A percentile compares a stretch with the other conserved stretches of the same genome.
Evolutionary conservation across 2,329 filamentous ascomycete genomes (phyloP).

Genomic region (Colletotrichum sp.): DNA sequence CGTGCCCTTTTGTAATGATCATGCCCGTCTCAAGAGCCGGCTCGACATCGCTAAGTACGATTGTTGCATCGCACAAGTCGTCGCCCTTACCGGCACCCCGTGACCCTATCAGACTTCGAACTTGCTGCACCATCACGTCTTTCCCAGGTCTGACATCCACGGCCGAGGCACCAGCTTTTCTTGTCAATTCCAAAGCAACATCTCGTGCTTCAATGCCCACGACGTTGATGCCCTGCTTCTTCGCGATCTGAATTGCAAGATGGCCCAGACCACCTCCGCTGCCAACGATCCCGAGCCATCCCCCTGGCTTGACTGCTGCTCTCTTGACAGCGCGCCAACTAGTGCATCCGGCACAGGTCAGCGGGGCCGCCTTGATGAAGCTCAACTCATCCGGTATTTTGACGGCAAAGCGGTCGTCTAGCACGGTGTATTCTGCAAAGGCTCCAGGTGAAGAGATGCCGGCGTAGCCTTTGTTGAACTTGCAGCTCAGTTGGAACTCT

Average conservation of each 20-base stretch:
- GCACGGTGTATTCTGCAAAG: constrained; percentile 61
- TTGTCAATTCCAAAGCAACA: constrained; percentile 53
- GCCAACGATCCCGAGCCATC: constrained; percentile 76
- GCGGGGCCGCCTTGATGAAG: constrained; percentile 57
- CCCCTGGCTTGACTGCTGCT: constrained; percentile 51
- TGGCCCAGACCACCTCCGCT: constrained; percentile 75
- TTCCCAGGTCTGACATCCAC: constrained; percentile 57
- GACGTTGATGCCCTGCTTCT: constrained; percentile 77
- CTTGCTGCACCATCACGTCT: constrained; percentile 50
- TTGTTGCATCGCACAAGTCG: constrained; percentile 43
- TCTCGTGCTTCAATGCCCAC: constrained; percentile 75
- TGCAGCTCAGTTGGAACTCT: constrained; percentile 58
- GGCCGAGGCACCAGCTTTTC: constrained; percentile 52
- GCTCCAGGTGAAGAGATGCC: constrained; percentile 59
- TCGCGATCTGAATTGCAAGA: constrained; percentile 78
- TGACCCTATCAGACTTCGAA: constrained; percentile 49
- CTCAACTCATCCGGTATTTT: constrained; percentile 52
- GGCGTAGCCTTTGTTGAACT: constrained; percentile 45
- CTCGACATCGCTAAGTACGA: constrained; percentile 58
- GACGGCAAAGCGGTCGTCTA: constrained; percentile 51
- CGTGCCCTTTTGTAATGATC: constrained; percentile 64
- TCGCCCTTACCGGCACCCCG: constrained; percentile 44
- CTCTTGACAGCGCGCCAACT: constrained; percentile 50
- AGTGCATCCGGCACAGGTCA: constrained; percentile 61
- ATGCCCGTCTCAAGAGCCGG: constrained; percentile 54